Evolutionary conservation across 345 rosid species (phyloP), one percentile per base, ranked within the genome.

Genomic region (Dipteronia sinensis): DNA sequence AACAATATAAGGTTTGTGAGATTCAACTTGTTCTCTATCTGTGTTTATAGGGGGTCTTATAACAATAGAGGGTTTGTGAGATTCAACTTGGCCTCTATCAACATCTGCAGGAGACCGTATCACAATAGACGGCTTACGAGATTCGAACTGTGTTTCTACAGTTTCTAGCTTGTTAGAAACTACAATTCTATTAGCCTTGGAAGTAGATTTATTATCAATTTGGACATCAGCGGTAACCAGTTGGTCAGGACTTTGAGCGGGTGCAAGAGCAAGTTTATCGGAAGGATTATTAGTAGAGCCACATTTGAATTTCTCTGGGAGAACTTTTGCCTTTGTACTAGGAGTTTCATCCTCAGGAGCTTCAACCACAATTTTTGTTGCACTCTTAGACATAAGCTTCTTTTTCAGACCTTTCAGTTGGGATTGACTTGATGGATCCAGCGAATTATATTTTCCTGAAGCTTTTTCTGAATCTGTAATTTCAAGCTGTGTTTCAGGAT

Each of bases 221-320:
- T 88, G 91, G 44, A 85, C 78, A 78, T 82, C 90, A 70, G 91
- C 82, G 75, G 82, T 73, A 59, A 77, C 80, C 65, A 72, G 84
- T 81, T 75, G 86, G 61, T 91, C 94, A 59, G 90, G 85, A 88
- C 78, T 84, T 83, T 83, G 90, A 17, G 87, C 73, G 78, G 79
- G 80, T 77, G 79, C 89, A 68, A 76, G 82, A 81, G 72, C 78
- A 78, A 79, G 85, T 68, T 85, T 92, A 83, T 90, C 98, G 65
- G 86, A 63, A 65, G 69, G 67, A 47, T 81, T 85, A 62, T 91
- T 94, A 25, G 87, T 20, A 22, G 96, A 88, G 71, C 87, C 83
- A 69, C 94, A 90, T 77, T 89, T 90, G 82, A 94, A 90, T 88
- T 87, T 96, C 85, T 90, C 75, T 20, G 97, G 97, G 73, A 88